Conservation (phyloP, 257 asterid genomes). For the Solanum sparsipilum region DNA sequence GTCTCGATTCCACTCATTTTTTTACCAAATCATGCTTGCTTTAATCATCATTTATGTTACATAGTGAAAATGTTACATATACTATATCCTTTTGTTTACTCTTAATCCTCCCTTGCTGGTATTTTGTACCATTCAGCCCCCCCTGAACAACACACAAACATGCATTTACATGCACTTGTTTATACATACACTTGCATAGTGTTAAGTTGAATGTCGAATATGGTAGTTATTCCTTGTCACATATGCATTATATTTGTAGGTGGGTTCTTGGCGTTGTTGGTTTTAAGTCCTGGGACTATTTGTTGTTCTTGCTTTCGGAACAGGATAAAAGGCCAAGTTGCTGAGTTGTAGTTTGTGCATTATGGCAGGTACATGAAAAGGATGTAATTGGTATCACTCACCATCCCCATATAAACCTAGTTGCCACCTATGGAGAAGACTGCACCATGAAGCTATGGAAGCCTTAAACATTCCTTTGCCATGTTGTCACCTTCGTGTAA, state of each 20-base stretch:
- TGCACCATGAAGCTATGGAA: conserved; percentile 89
- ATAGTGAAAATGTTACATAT: not conserved
- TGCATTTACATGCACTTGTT: not conserved
- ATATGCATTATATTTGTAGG: not conserved
- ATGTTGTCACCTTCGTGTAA: not conserved
- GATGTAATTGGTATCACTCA: conserved; percentile 87
- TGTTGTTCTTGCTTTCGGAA: not conserved
- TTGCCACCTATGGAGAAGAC: conserved; percentile 83
- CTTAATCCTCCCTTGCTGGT: not conserved
- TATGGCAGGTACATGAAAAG: conserved; percentile 81
- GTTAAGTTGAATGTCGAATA: not conserved
- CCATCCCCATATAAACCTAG: conserved; percentile 86
- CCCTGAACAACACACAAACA: not conserved
- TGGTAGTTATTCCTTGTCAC: not conserved
- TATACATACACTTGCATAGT: not conserved
- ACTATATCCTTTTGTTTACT: not conserved
- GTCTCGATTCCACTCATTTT: not conserved
- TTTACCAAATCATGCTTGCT: not conserved
- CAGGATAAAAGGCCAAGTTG: not conserved
- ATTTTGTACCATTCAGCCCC: not conserved
- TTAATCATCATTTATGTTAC: not conserved
- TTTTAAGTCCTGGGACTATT: not conserved
- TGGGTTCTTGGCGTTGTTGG: not conserved
- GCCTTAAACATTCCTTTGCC: conserved; percentile 25
- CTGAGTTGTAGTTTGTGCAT: not conserved